Evolutionary conservation across 441 rosid genomes (phyloP), one percentile per base, ranked within the genome.

Genomic region (Pelargonium fulgidum): DNA sequence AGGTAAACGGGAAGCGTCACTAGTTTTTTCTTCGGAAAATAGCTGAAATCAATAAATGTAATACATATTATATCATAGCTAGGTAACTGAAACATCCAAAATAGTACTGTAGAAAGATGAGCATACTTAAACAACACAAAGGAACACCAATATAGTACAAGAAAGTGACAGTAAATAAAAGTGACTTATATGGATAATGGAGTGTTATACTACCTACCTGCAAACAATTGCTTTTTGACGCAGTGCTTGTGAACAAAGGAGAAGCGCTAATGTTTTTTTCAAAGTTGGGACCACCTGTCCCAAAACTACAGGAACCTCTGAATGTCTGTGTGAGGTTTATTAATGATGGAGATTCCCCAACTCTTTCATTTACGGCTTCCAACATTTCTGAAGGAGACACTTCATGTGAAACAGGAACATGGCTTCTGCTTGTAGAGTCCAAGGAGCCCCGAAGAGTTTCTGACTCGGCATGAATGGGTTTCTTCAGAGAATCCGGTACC

Each of bases 1-100:
- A 67, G 73, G 65, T 29, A 19, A 17, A 20, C 14, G 50, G 54
- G 59, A 42, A 62, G 65, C 41, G 8, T 42, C 65, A 62, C 66
- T 69, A 56, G 62, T 68, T 65, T 78, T 74, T 68, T 74, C 79
- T 69, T 76, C 84, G 0, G 72, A 72, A 70, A 81, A 79, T 4
- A 83, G 80, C 85, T 83, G 81, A 56, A 79, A 50, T 52, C 52
- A 72, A 66, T 42, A 44, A 45, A 39, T 17, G 26, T 44, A 29
- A 66, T 42, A 48, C 16, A 22, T 42, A 65, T n/a, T 66, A 11
- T 20, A 5, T 14, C 11, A 59, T 17, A 29, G 36, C 36, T 29
- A 58, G 24, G 73, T 56, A 39, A 52, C 24, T 13, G 61, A 3
- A 41, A 41, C 50, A 59, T 68, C 26, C 47, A 3, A 13, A 56